These are phyloP conservation scores for Populus tomentosa DNA, from an alignment of 441 rosid genomes.

Conservation along the genomic window DNA sequence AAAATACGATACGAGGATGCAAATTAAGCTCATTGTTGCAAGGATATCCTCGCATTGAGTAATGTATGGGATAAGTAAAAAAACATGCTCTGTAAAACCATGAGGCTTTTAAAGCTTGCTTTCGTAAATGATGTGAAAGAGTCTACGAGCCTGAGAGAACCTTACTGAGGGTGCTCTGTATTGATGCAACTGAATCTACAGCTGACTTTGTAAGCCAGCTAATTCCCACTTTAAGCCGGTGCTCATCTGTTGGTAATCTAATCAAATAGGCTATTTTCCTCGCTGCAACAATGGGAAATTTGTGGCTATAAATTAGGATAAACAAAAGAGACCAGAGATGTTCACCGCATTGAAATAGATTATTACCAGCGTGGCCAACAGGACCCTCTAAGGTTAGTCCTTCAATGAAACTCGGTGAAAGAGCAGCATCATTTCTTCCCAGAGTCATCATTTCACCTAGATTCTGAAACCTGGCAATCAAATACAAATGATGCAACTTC, in stretches of 20 bases:
- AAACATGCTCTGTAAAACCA: background rate
- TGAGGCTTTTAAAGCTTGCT: background rate
- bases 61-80: background rate
- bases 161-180: conserved; percentile 65
- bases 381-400: conserved; percentile 90
- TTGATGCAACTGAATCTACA: conserved; percentile 68
- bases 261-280: conserved; percentile 83
- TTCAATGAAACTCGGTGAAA: conserved; percentile 84
- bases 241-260: conserved; percentile 90
- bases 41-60: background rate
- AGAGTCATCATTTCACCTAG: conserved; percentile 97
- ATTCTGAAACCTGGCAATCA: conserved; percentile 68
- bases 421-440: conserved; percentile 80
- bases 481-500: background rate
- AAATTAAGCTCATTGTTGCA: background rate
- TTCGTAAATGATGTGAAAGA: background rate
- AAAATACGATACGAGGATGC: background rate
- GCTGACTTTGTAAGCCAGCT: conserved; percentile 88
- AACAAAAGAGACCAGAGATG: background rate
- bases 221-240: conserved; percentile 80
- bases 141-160: conserved; percentile 46
- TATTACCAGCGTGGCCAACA: conserved; percentile 76
- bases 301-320: background rate
- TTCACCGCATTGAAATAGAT: background rate
- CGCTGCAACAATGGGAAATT: conserved; percentile 35